Evolutionary conservation across 345 rosid genomes (phyloP).

Genomic region (Aquilaria malaccensis): DNA sequence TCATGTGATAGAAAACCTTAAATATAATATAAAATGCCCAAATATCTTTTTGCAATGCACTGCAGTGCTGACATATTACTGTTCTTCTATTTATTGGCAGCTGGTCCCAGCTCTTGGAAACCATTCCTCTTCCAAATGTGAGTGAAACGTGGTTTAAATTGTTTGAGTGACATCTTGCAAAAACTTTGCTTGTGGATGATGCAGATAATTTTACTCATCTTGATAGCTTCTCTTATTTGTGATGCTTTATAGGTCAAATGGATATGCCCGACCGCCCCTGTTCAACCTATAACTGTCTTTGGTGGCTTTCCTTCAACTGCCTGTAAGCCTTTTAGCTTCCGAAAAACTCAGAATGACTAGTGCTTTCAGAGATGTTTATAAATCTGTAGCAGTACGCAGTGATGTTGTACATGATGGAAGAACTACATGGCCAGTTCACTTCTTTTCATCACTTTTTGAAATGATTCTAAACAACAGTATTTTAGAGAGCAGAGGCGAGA

Average conservation of each 20-base stretch:
- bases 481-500: not conserved
- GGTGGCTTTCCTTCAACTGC: slow-evolving; percentile 99
- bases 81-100: slow-evolving; percentile 50
- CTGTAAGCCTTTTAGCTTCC: slow-evolving; percentile 47
- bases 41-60: not conserved
- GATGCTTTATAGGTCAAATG: slow-evolving; percentile 69
- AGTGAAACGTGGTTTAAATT: slow-evolving; percentile 18
- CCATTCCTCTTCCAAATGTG: slow-evolving; percentile 92
- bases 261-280: slow-evolving; percentile 99
- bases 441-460: not conserved
- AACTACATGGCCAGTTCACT: not conserved
- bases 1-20: not conserved
- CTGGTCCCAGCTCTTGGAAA: slow-evolving; percentile 97
- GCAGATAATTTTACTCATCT: slow-evolving; percentile 1
- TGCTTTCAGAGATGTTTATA: not conserved
- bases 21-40: not conserved
- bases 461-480: no score
- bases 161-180: not conserved
- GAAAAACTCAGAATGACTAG: not conserved
- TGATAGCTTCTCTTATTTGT: slow-evolving; percentile 4
- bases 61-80: slow-evolving; percentile 14
- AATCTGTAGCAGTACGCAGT: not conserved
- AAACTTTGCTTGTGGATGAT: not conserved
- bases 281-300: slow-evolving; percentile 74
- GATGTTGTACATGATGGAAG: not conserved